Evolutionary conservation across 1,284 basidiomycete species (phyloP).

Genomic region (Termitomyces sp.): DNA sequence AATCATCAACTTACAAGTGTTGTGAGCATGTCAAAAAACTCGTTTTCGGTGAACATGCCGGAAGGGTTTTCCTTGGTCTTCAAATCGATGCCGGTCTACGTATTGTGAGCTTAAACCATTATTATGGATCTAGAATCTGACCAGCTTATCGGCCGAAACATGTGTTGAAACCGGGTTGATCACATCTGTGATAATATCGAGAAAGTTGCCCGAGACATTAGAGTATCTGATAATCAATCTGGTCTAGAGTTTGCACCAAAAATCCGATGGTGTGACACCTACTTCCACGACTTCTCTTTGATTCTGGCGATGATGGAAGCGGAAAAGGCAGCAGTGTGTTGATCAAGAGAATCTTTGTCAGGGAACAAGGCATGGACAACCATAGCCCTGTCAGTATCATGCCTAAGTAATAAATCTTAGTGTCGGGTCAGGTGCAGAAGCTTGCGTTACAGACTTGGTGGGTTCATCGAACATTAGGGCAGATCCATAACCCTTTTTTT

Average conservation of each 20-base stretch:
- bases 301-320: slow-evolving; percentile 24
- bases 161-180: slow-evolving; percentile 50
- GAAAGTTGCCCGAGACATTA: slow-evolving; percentile 36
- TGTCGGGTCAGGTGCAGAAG: background rate
- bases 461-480: slow-evolving; percentile 26
- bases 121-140: slow-evolving; percentile 20
- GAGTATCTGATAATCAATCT: slow-evolving; percentile 17
- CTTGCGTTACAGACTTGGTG: slow-evolving; percentile 17
- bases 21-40: slow-evolving; percentile 48
- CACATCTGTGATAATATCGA: slow-evolving; percentile 62
- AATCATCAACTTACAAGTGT: slow-evolving; percentile 32
- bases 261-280: background rate
- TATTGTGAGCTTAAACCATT: background rate
- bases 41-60: slow-evolving; percentile 50
- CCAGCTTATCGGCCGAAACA: slow-evolving; percentile 49
- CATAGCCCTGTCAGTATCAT: slow-evolving; percentile 23
- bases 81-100: slow-evolving; percentile 50
- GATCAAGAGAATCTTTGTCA: slow-evolving; percentile 25
- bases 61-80: slow-evolving; percentile 51
- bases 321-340: slow-evolving; percentile 29
- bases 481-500: slow-evolving; percentile 29
- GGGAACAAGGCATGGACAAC: slow-evolving; percentile 34
- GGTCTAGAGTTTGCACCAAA: background rate
- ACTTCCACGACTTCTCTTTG: slow-evolving; percentile 29
- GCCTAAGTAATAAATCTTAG: slow-evolving; percentile 9